Evolutionary conservation across 495 filamentous ascomycete genomes (phyloP).

Genomic region (Corynascus novoguineensis): DNA sequence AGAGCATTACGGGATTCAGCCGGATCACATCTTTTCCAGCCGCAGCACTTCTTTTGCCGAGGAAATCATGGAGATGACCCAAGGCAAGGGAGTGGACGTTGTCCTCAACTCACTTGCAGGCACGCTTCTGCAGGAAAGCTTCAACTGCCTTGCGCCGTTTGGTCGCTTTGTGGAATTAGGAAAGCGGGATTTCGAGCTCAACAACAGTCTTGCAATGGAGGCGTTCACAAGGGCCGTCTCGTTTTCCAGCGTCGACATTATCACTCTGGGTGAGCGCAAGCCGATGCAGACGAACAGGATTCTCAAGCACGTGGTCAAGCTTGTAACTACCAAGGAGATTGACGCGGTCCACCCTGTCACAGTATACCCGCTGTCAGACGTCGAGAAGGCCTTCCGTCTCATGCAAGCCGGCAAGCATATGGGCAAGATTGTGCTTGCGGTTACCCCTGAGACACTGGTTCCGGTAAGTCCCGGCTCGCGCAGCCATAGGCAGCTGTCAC

Average conservation of each 20-base stretch:
- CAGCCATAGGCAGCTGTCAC: background rate
- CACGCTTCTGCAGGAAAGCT: conserved; percentile 47
- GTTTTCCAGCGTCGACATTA: conserved; percentile 31
- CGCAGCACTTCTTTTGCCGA: conserved; percentile 37
- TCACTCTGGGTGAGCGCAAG: conserved; percentile 23
- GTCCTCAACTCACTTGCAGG: conserved; percentile 56
- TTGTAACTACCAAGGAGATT: conserved; percentile 35
- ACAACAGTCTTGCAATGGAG: conserved; percentile 37
- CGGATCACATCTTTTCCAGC: conserved; percentile 49
- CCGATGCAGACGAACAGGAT: conserved; percentile 33
- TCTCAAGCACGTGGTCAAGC: conserved; percentile 37
- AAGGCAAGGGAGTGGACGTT: conserved; percentile 51
- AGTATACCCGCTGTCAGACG: conserved; percentile 32
- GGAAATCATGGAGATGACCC: conserved; percentile 43
- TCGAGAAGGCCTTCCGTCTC: conserved; percentile 40
- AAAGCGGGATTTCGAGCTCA: conserved; percentile 37
- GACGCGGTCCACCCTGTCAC: conserved; percentile 30
- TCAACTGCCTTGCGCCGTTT: conserved; percentile 50
- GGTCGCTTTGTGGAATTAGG: conserved; percentile 56
- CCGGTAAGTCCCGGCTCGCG: conserved; percentile 16
- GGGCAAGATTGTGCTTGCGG: conserved; percentile 52
- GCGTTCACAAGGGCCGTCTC: conserved; percentile 34
- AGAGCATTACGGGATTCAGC: conserved; percentile 45
- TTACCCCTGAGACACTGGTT: conserved; percentile 19
- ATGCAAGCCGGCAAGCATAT: conserved; percentile 48